Base-by-base conservation (phyloP, 768 basidiomycete genomes). In the Lactarius indigo region DNA sequence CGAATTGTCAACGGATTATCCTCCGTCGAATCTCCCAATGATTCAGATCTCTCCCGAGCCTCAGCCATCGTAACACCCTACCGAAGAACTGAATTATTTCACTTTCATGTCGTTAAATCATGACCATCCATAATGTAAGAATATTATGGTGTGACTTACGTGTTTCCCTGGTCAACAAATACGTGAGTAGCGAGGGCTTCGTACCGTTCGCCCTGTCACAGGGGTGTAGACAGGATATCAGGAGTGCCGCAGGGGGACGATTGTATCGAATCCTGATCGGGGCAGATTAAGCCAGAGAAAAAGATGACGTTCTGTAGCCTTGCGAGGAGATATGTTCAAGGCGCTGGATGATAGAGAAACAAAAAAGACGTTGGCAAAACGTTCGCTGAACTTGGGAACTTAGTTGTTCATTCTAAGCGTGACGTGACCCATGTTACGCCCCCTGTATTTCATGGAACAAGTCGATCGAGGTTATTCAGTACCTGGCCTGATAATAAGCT, bases 1-100 rank as follows among this genome's bases (percentile, higher is more conserved):
- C 84, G 81, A 71, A 88, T 87, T 57, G 82, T 87, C 70, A 88
- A 79, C n/a, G 65, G 76, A 64, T 72, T 71, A 65, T 77, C 76
- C 63, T 77, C 76, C 31, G 73, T 75, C 20, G 76, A 75, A 55
- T 77, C 77, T 55, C 63, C 70, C 20, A 73, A 64, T 18, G 76
- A 77, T 37, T 76, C 76, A 61, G 75, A 72, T 64, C 73, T 72
- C 18, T 73, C 76, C 17, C 74, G 61, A 9, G 70, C 59, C 57
- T 70, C 68, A 10, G 68, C 52, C 70, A 70, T 70, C 35, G 47
- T 18, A 54, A 35, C 47, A 12, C 50, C 18, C 42, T 63, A 47
- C 41, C 42, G 18, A 44, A 57, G 8, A 44, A 41, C 18, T 33
- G 63, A 61, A 63, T 69, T 54, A 59, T 57, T 63, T 57, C 4